Evolutionary conservation across 257 asterid genomes (phyloP), one percentile per base, ranked within the genome.

Genomic region (Solanum sparsipilum): DNA sequence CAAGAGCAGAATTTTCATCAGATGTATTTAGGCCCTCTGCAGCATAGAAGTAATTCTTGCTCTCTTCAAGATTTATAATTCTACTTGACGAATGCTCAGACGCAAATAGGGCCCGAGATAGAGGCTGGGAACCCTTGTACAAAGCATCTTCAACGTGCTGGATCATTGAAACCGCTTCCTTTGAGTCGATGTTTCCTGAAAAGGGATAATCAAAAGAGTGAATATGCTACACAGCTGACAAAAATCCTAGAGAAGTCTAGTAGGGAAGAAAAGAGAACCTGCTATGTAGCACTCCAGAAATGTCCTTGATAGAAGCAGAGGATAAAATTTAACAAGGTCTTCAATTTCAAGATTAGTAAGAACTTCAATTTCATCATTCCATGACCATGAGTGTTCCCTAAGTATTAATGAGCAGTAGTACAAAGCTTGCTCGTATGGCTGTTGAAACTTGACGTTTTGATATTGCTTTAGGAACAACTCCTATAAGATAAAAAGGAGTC

Each of bases 381-480:
- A 97, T 0, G 98, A 95, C 95, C 95, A 92, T 86, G 93, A 71
- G 91, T 93, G 96, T 90, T 95, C 98, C 85, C 92, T 91, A 48
- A 97, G 93, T 88, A 96, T 90, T 88, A 96, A 89, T 48, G 98
- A 93, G 90, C 98, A 93, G 87, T 94, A 88, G 91, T 93, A 90
- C 95, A 97, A 92, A 48, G 98, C 99, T 92, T 95, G 99, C 89
- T 96, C 96, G 89, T 97, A 96, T 87, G 99, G 99, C 93, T 96
- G 99, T 88, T 94, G 95, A 91, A 95, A 95, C 94, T 93, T 97
- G 92, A 95, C 4, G 86, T 97, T 97, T 91, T 96, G 95, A 90
- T 91, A 95, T 74, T 94, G 98, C 91, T 94, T 95, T 38, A 90
- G 90, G 70, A 94, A 86, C 92, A 92, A 86, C 88, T 97, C 99